Conservation (phyloP, 176 grass and related monocot species). For the Zea mays region DNA sequence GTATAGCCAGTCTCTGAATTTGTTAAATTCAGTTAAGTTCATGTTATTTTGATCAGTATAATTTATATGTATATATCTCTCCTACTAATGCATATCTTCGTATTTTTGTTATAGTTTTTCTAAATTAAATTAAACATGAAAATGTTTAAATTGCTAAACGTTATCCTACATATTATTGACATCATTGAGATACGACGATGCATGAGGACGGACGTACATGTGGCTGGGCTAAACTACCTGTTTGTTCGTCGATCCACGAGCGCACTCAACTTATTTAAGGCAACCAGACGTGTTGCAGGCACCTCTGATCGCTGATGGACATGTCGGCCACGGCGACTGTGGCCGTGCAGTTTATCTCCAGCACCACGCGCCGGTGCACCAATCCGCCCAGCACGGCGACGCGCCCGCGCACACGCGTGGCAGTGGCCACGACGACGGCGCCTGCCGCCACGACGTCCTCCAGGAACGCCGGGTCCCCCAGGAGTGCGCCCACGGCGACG, state of each 20-base stretch:
- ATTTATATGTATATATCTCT: no score
- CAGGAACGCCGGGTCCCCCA: conserved; percentile 33
- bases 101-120: no score
- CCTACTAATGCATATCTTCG: no score
- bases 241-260: neutral
- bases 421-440: conserved; percentile 44
- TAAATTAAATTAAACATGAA: no score
- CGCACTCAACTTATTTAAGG: neutral
- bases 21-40: no score
- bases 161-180: no score
- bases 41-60: no score
- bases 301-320: conserved; percentile 56
- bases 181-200: neutral
- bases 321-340: conserved; percentile 36
- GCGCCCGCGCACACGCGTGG: conserved; percentile 55
- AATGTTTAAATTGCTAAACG: no score
- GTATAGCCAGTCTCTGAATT: no score
- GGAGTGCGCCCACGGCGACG: conserved; percentile 48
- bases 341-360: conserved; percentile 71
- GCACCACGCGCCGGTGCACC: conserved; percentile 39
- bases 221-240: neutral
- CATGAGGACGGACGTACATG: neutral
- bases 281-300: conserved; percentile 45
- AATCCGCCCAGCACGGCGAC: conserved; percentile 52
- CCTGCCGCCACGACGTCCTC: conserved; percentile 44